Base-by-base conservation (phyloP, 148 eudicot species). In the Camellia japonica region DNA sequence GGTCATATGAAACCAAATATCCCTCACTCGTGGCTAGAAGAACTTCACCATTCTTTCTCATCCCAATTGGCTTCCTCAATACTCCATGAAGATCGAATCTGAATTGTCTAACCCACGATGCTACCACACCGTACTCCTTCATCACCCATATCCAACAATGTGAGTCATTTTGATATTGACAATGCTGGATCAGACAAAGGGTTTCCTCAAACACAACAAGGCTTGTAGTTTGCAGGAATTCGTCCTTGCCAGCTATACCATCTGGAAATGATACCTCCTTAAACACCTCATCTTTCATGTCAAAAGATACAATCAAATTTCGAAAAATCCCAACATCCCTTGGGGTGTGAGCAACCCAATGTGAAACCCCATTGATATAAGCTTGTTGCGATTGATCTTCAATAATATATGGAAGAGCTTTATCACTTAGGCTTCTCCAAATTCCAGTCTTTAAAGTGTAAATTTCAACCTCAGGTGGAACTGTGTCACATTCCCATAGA, bases 61-160 rank as follows among this genome's bases (percentile, higher is more conserved):
- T 6, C 6, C 72, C 72, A 68, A 68, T 20, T 46, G 9, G 12
- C 51, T 11, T 69, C 12, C 9, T 42, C 51, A 69, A 12, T 43
- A 15, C 54, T 11, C n/a, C 54, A 23, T 4, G 9, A 64, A 64
- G 68, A 18, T 64, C 41, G 10, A 64, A 4, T n/a, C 11, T n/a
- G 38, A 64, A n/a, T 64, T 64, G 68, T 20, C 19, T 64, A 64
- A 10, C 6, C 68, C 73, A 69, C 12, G 73, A 44, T 19, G 2
- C 19, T 1, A 54, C 9, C 4, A 44, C 73, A 16, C 77, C 77
- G 18, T 80, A 80, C 60, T 80, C 77, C 47, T 71, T 73, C 82
- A 80, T 80, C 59, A 73, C 70, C 82, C 82, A 80, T 49, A 80
- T 44, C 10, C 13, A 41, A 59, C 23, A 38, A 75, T 6, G 7